Evolutionary conservation across 257 asterid species (phyloP), one percentile per base, ranked within the genome.

Genomic region (Scutellaria barbata): DNA sequence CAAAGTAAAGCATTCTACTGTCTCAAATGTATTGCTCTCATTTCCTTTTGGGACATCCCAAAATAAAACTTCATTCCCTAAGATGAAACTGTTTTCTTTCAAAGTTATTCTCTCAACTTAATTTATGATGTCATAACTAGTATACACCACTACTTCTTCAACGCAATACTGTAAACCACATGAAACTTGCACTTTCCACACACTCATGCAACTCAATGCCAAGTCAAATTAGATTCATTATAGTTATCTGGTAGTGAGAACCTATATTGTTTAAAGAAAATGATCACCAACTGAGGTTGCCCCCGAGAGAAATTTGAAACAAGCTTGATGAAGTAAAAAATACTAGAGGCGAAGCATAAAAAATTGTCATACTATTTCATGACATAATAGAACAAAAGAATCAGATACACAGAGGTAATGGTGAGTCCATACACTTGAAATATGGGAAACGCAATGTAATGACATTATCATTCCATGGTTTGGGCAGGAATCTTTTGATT

Each of bases 391-490:
- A 47, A 69, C 8, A 73, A 7, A 61, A 73, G 14, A 74, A 70
- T 43, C 35, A 62, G 71, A 66, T 72, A 60, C 58, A 58, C 46
- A 71, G 68, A 72, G 33, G 57, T 45, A 41, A 66, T 50, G 37
- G 17, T 53, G 66, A 66, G 65, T 65, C 10, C 89, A 68, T 87
- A 92, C 99, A 86, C 69, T 70, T 83, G 74, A 92, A 76, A 75
- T 86, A 89, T 0, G 96, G 99, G 68, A 88, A 77, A 58, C 78
- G 89, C 99, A 88, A 92, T 55, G 66, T 30, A 52, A 92, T 87
- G 77, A 79, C 69, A 80, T 92, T 84, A 42, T 86, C 95, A 75
- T 92, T 95, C 99, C 99, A 95, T 59, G 66, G 77, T 42, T 81
- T 66, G 11, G 99, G 99, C 79, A 95, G 74, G 74, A 89, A 92